Evolutionary conservation across 1,139 yeast species (phyloP).

Genomic region (Sugiyamaella sp.): DNA sequence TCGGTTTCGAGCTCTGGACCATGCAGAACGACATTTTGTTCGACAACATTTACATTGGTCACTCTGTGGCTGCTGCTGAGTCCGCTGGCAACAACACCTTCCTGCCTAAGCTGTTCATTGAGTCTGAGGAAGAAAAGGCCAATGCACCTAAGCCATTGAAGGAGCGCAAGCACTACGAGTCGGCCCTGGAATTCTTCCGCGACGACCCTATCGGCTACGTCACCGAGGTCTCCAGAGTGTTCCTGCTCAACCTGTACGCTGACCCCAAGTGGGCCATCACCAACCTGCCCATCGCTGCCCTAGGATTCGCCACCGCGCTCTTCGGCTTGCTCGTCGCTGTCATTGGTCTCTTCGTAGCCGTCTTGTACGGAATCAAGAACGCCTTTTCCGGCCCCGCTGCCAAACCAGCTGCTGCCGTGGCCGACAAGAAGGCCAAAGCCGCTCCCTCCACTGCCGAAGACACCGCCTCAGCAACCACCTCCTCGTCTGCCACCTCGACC

Average conservation of each 20-base stretch:
- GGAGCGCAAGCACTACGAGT: slow-evolving; percentile 31
- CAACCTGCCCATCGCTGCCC: slow-evolving; percentile 43
- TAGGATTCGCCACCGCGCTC: slow-evolving; percentile 33
- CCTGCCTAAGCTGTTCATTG: slow-evolving; percentile 61
- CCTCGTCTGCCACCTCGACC: slow-evolving; percentile 28
- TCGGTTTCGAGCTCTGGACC: slow-evolving; percentile 92
- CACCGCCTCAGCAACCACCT: slow-evolving; percentile 21
- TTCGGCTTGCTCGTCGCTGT: slow-evolving; percentile 13
- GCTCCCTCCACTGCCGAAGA: not conserved
- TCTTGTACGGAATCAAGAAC: slow-evolving; percentile 11
- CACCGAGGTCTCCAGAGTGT: slow-evolving; percentile 37
- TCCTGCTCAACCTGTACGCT: slow-evolving; percentile 38
- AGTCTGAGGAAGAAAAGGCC: slow-evolving; percentile 46
- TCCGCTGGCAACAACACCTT: slow-evolving; percentile 75
- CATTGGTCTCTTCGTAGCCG: slow-evolving; percentile 14
- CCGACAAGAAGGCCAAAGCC: slow-evolving; percentile 13
- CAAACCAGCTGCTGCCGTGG: slow-evolving; percentile 17
- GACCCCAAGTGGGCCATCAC: slow-evolving; percentile 41
- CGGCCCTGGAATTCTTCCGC: slow-evolving; percentile 39
- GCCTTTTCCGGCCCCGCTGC: slow-evolving; percentile 15
- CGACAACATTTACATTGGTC: slow-evolving; percentile 85
- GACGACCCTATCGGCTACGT: slow-evolving; percentile 44
- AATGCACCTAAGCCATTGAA: slow-evolving; percentile 37
- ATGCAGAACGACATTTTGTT: slow-evolving; percentile 75
- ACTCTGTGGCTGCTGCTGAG: slow-evolving; percentile 81